These are phyloP conservation scores for Hibiscus syriacus DNA, from an alignment of 345 rosid genomes.

Conservation along the genomic window DNA sequence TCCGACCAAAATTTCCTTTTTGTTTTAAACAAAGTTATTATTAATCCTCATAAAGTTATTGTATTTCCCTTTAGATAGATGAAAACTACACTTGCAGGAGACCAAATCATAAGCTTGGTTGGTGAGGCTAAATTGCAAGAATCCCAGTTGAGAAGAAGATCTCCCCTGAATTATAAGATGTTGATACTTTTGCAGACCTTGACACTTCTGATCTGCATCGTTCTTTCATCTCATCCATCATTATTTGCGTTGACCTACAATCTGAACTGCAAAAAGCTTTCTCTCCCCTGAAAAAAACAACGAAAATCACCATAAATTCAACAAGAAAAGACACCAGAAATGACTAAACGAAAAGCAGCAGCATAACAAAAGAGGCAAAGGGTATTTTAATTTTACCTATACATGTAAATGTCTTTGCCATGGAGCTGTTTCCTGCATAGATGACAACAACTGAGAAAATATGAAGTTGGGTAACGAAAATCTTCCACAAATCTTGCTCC, in stretches of 20 bases:
- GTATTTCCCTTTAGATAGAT: too few species aligned
- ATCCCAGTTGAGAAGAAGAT: constrained; percentile 67
- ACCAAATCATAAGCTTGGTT: not conserved
- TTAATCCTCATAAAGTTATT: too few species aligned
- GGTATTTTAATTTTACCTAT: constrained; percentile 66
- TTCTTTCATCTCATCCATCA: constrained; percentile 51
- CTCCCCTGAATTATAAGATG: constrained; percentile 35
- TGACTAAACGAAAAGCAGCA: not conserved
- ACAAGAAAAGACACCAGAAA: not conserved
- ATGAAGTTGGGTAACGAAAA: constrained; percentile 32
- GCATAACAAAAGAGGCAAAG: not conserved
- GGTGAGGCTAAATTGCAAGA: constrained; percentile 48
- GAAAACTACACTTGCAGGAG: too few species aligned
- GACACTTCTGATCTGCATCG: constrained; percentile 41
- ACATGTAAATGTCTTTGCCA: constrained; percentile 73
- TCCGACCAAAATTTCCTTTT: constrained; percentile 4
- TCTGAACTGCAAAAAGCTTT: constrained; percentile 74
- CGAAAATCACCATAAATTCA: not conserved
- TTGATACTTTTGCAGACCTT: constrained; percentile 31
- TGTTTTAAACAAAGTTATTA: not conserved
- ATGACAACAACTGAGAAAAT: constrained; percentile 56
- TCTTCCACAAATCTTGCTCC: constrained; percentile 15
- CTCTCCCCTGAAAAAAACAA: constrained; percentile 53
- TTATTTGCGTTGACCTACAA: constrained; percentile 65
- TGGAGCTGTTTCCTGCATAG: constrained; percentile 65